A percentile compares a stretch with the other conserved stretches of the same genome.
Conservation (phyloP, 805 yeast genomes). For the Candida multigemmis region DNA sequence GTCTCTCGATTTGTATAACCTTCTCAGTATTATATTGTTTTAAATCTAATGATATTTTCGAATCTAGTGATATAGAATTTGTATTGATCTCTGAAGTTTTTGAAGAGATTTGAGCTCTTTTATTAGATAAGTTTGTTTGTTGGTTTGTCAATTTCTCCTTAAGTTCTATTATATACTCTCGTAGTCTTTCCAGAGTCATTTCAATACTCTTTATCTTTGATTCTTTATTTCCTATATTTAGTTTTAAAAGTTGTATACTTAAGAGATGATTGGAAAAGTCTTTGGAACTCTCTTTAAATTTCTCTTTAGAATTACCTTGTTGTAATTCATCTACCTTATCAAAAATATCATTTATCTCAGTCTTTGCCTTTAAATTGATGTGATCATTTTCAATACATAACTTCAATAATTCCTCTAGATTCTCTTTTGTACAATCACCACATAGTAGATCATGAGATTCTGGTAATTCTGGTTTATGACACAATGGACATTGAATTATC, state of each 20-base stretch:
- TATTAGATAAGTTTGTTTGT: too few species aligned
- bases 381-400: slow-evolving; percentile 16
- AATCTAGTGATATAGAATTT: too few species aligned
- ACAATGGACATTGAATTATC: slow-evolving; percentile 8
- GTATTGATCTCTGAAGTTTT: too few species aligned
- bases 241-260: too few species aligned
- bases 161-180: too few species aligned
- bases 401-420: slow-evolving; percentile 13
- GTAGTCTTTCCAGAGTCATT: too few species aligned
- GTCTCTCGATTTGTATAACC: slow-evolving; percentile 12
- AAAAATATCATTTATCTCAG: slow-evolving; percentile 18
- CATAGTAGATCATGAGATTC: slow-evolving; percentile 11
- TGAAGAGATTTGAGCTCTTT: too few species aligned
- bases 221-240: too few species aligned
- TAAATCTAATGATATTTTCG: too few species aligned
- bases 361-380: slow-evolving; percentile 10
- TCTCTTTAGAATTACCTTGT: slow-evolving; percentile 3
- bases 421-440: slow-evolving; percentile 10
- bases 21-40: slow-evolving; percentile 5
- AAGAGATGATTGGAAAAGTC: slow-evolving; percentile 1
- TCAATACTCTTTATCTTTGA: too few species aligned
- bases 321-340: slow-evolving; percentile 7
- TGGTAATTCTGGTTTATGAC: slow-evolving; percentile 6
- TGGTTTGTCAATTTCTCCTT: too few species aligned
- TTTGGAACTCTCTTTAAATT: not conserved